Evolutionary conservation across 768 basidiomycete species (phyloP), one percentile per base, ranked within the genome.

Genomic region (Tylopilus felleus): DNA sequence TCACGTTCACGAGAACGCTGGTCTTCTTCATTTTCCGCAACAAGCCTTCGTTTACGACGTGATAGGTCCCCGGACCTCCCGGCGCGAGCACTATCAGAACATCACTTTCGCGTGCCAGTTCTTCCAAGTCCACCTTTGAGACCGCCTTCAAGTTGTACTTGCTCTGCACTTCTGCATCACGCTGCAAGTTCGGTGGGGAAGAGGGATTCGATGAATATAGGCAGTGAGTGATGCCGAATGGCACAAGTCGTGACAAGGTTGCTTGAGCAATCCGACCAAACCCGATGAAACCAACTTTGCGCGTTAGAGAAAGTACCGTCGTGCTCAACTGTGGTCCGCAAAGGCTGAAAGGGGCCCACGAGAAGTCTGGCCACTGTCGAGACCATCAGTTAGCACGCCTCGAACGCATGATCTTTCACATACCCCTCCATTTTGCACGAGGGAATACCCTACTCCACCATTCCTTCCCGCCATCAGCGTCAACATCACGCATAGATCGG

Each of bases 241-340:
- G 83, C 10, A 89, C 72, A 35, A 98, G 80, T 4, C 96, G 84
- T 2, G 79, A 70, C 39, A 96, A 80, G 0, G 88, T 89, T 21
- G 87, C 87, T 62, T 94, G 91, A 0, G 93, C 84, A 61, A 98
- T 98, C 23, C 96, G 84, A 7, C 96, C 96, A 61, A 98, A 98
- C 13, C 97, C 97, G 29, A 98, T 76, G 74, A 98, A 97, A 1
- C 93, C 94, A 2, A 86, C 82, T 1, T 86, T 95, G 40, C 86
- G 83, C 8, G 67, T 78, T 3, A 77, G 77, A 8, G 80, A 74
- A 16, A 74, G 61, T 2, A 64, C 52, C 1, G 78, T 77, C 0
- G 84, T 71, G 70, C 86, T 85, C 19, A 90, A 72, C 65, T 93
- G 91, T 1, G 83, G 88, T 0, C 96, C 95, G 60, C 90, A 93